These are phyloP conservation scores for Chlorella sp. DNA, from an alignment of 139 green algal species.

Conservation along the genomic window DNA sequence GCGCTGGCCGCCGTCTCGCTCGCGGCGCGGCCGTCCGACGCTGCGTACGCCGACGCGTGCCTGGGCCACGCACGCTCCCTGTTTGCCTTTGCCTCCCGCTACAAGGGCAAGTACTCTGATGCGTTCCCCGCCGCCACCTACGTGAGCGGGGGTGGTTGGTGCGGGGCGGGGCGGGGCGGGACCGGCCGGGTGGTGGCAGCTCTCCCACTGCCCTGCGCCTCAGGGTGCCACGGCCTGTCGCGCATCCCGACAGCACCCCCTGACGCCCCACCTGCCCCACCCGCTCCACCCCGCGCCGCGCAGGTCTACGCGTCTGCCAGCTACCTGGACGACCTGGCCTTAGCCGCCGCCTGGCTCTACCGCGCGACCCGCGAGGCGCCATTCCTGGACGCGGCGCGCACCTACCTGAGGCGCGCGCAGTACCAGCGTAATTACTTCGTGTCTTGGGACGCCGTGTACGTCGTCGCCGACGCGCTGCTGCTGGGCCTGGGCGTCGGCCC, in stretches of 20 bases:
- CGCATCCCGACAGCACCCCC: no score
- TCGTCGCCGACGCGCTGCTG: conserved; percentile 13
- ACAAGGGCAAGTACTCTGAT: conserved; percentile 58
- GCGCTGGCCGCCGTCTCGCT: conserved; percentile 60
- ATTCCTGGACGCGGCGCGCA: conserved; percentile 33
- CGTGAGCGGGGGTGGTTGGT: no score
- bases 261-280: neutral
- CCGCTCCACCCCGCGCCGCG: neutral
- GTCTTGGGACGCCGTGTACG: conserved; percentile 8
- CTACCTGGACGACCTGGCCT: conserved; percentile 65
- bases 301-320: conserved; percentile 26
- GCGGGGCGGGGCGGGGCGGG: no score
- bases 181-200: no score
- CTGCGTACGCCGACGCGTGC: conserved; percentile 40
- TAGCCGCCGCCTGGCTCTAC: conserved; percentile 64
- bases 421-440: conserved; percentile 26
- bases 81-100: conserved; percentile 47
- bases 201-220: no score
- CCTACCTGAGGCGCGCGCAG: conserved; percentile 17
- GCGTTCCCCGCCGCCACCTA: conserved; percentile 18
- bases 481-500: neutral
- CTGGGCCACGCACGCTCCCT: conserved; percentile 51
- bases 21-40: conserved; percentile 43
- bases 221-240: no score
- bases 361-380: conserved; percentile 44